These are phyloP conservation scores for Xylaria sp. DNA, from an alignment of 2,329 filamentous ascomycete species.

Conservation along the genomic window DNA sequence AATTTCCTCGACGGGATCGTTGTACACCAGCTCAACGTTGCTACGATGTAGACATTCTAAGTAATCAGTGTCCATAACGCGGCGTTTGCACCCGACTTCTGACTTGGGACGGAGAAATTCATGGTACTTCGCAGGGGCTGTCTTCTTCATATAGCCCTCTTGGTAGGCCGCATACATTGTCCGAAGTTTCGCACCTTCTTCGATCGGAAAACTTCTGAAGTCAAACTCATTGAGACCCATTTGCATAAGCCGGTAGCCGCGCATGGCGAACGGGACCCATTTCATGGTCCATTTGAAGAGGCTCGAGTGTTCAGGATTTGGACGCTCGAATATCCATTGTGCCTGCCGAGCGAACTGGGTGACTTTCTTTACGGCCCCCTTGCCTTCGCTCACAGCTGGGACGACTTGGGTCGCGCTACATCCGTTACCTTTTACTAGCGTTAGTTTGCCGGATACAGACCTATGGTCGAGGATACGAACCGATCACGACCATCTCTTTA, in stretches of 20 bases:
- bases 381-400: conserved; percentile 23
- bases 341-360: conserved; percentile 32
- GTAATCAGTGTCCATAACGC: conserved; percentile 33
- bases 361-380: conserved; percentile 27
- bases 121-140: conserved; percentile 27
- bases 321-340: conserved; percentile 32
- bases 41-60: conserved; percentile 26
- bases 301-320: conserved; percentile 25
- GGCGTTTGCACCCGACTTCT: conserved; percentile 32
- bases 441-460: not conserved
- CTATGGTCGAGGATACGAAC: conserved; percentile 11
- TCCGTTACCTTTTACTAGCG: conserved; percentile 25
- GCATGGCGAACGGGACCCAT: conserved; percentile 34
- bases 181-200: conserved; percentile 19
- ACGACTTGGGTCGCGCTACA: conserved; percentile 33
- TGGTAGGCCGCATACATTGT: conserved; percentile 16
- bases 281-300: conserved; percentile 32
- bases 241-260: conserved; percentile 11
- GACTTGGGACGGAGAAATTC: conserved; percentile 29
- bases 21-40: conserved; percentile 31
- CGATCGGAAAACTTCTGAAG: conserved; percentile 21
- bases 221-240: conserved; percentile 14
- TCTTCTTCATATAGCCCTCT: conserved; percentile 20
- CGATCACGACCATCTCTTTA: conserved; percentile 30
- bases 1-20: conserved; percentile 31